These are phyloP conservation scores for Fraxinus paxiana DNA, from an alignment of 305 asterid genomes.

Conservation along the genomic window DNA sequence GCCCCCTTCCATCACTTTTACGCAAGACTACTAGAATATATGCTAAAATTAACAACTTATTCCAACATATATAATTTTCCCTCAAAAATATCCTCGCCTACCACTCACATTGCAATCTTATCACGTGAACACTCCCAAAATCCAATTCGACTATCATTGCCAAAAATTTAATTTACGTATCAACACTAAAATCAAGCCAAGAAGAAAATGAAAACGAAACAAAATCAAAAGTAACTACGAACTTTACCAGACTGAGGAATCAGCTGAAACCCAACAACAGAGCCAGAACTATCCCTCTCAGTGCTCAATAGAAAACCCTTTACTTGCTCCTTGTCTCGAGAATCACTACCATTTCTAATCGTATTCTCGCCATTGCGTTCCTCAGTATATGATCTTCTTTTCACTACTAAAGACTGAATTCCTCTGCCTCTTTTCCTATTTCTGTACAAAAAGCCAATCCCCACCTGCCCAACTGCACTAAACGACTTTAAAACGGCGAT, in stretches of 20 bases:
- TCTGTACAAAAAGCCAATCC: slow-evolving; percentile 28
- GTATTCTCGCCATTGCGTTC: slow-evolving; percentile 27
- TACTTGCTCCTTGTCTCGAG: slow-evolving; percentile 32
- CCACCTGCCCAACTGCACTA: slow-evolving; percentile 41
- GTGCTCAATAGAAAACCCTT: slow-evolving; percentile 46
- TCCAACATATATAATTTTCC: background rate
- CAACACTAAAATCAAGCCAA: slow-evolving; percentile 1
- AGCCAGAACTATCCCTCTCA: slow-evolving; percentile 54
- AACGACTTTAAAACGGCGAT: slow-evolving; percentile 1
- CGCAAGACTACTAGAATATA: background rate
- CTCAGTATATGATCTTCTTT: slow-evolving; percentile 21
- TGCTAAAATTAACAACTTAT: background rate
- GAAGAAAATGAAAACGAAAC: background rate
- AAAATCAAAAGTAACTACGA: background rate
- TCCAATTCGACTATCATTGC: background rate
- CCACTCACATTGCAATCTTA: background rate
- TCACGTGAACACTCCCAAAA: background rate
- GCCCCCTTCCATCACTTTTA: background rate
- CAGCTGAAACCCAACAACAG: slow-evolving; percentile 62
- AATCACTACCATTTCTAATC: slow-evolving; percentile 20
- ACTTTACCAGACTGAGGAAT: slow-evolving; percentile 59
- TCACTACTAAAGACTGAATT: slow-evolving; percentile 32
- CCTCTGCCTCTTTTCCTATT: slow-evolving; percentile 29
- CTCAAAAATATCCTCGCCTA: background rate
- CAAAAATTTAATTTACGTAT: background rate